Base-by-base conservation (phyloP, 2,329 filamentous ascomycete species). In the Aspergillus sp. region DNA sequence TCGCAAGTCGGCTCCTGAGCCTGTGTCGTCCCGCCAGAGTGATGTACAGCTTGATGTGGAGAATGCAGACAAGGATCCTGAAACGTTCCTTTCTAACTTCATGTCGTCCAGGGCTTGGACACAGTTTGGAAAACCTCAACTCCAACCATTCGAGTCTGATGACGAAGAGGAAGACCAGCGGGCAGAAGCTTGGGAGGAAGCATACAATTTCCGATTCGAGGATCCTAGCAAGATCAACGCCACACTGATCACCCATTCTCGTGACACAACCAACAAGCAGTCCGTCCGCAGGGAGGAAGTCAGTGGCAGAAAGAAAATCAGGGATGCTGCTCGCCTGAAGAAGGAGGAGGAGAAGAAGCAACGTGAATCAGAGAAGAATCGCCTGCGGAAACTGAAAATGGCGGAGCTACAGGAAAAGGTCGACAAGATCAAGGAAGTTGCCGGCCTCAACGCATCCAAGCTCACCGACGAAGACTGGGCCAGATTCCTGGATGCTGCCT, bases 131-230 rank as follows among this genome's bases (percentile, higher is more conserved):
- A 83, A 82, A 47, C 83, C 86, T 23, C 85, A 85, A 47, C 93
- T 91, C 78, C 84, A 93, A 69, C 91, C 93, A 0, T 91, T 99
- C 60, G 92, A 97, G 73, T 97, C 93, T 0, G 95, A 99, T 68
- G 93, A 97, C 55, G 92, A 87, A n/a, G 86, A 88, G 7, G 85
- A 91, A 48, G 87, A 91, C 31, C 84, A 86, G 30, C 84, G 87
- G 50, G 93, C 93, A 28, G 94, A 98, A 49, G 87, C 90, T 63
- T 96, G 94, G 71, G 95, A 99, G 79, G 85, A 91, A 66, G 93
- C 93, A 4, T 99, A 97, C 81, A 99, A 99, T 79, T 80, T 97
- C 79, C 90, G 95, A 38, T 99, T 99, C 72, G 95, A 99, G 75
- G 91, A 98, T 70, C 93, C 95, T 0, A 85, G 85, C 62, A 93